phyloP scores from a whole-genome alignment of 495 filamentous ascomycete genomes.

The Aspergillus baeticus region DNA sequence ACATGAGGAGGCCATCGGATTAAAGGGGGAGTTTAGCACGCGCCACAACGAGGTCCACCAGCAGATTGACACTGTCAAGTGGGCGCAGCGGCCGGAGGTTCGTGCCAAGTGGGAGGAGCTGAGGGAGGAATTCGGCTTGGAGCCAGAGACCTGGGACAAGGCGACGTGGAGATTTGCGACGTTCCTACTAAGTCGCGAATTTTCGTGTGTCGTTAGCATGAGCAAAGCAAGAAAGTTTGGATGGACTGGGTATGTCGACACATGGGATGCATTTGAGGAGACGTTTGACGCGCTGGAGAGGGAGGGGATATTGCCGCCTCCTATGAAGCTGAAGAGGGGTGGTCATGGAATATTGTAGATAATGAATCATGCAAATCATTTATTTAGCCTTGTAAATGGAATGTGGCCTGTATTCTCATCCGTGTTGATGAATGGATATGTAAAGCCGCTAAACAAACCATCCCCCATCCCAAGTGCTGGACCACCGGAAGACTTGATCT shows the following conservation, averaged over 20 bases:
- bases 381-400: too few species aligned
- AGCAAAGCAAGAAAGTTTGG: constrained; percentile 52
- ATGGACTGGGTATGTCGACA: constrained; percentile 41
- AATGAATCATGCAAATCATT: too few species aligned
- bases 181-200: background rate
- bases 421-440: too few species aligned
- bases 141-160: background rate
- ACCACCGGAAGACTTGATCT: too few species aligned
- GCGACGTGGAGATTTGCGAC: background rate
- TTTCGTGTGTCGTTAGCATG: constrained; percentile 29
- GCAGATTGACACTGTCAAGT: background rate
- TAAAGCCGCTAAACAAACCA: too few species aligned
- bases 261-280: constrained; percentile 50
- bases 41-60: too few species aligned
- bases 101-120: background rate
- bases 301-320: constrained; percentile 21
- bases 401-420: too few species aligned
- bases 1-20: background rate
- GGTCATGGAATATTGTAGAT: background rate
- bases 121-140: background rate
- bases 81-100: too few species aligned
- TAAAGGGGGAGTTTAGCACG: too few species aligned
- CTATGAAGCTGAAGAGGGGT: constrained; percentile 9
- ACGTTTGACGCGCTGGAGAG: constrained; percentile 46
- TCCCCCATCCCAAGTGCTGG: too few species aligned